These are phyloP conservation scores for Coelastrella sp. DNA, from an alignment of 139 green algal species.

Conservation along the genomic window DNA sequence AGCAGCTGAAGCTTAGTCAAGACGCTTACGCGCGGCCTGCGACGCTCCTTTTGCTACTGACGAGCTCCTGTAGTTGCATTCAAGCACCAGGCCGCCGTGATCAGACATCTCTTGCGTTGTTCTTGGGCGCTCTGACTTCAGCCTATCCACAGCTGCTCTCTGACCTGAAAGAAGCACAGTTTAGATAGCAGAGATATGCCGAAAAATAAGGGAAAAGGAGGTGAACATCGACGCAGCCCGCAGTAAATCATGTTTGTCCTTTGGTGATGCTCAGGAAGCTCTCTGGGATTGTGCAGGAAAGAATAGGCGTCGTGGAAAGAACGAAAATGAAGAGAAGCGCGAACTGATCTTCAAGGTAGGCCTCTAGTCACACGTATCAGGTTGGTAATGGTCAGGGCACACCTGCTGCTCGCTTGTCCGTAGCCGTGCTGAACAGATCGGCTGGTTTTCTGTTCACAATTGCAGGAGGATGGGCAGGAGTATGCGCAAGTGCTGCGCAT, in stretches of 20 bases:
- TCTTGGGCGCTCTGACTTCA: neutral
- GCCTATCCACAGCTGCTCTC: neutral
- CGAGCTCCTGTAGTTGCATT: neutral
- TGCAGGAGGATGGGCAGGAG: constrained; percentile 93
- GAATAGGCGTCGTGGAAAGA: constrained; percentile 81
- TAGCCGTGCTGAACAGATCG: neutral
- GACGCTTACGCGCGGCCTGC: neutral
- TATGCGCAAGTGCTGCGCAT: constrained; percentile 93
- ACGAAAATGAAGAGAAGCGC: constrained; percentile 95
- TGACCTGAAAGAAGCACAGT: too few species aligned
- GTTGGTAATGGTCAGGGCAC: neutral
- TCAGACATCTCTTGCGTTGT: neutral
- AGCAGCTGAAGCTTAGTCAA: neutral
- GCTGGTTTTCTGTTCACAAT: neutral
- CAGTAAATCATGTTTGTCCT: too few species aligned
- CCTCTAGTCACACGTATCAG: neutral
- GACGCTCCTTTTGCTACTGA: neutral
- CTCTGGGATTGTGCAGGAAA: constrained; percentile 11
- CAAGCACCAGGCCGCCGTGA: neutral
- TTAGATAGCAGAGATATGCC: constrained; percentile 61
- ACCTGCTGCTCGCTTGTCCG: neutral
- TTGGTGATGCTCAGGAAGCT: too few species aligned
- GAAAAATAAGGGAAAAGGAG: constrained; percentile 67
- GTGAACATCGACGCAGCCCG: neutral
- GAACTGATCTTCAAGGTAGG: constrained; percentile 97